Base-by-base conservation (phyloP, 148 eudicot species). In the Fagopyrum esculentum region DNA sequence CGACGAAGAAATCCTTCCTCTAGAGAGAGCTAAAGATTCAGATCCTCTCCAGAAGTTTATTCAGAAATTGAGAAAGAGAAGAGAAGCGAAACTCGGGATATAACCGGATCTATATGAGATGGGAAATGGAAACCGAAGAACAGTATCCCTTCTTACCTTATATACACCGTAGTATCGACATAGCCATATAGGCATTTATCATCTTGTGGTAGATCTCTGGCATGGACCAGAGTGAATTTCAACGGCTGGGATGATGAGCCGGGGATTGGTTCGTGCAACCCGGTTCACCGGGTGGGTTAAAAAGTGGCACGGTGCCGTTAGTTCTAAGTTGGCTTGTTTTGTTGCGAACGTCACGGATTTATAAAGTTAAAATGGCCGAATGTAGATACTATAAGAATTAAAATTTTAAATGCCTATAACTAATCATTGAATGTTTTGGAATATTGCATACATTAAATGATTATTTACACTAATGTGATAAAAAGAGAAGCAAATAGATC, bases 1-100 rank as follows among this genome's bases (percentile, higher is more conserved):
- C 44, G 45, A 30, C 44, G 77, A 63, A 47, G 77, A 47, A 73
- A 73, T 59, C n/a, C 30, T 13, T 9, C 8, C 68, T 55, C 68
- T 19, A 74, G 71, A 35, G 16, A 47, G 74, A 72, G 40, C 57
- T 72, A 35, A 12, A 17, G 6, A 8, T 50, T 49, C 74, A 16
- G 45, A 50, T 9, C 19, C 57, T 15, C 54, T 26, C 74, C 74
- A 26, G 74, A 72, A 48, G 26, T 45, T 72, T n/a, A 8, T 71
- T 71, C 54, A 47, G 15, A n/a, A 5, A 6, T 71, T 40, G 73
- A 45, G 63, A 57, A 35, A 19, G 29, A 57, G 16, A 52, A 61
- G 68, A 5, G 68, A 61, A 29, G 43, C 43, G 10, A 61, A 61
- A 4, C 68, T 61, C 15, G 17, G 12, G 11, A 66, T 12, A 46